Conservation (phyloP, 345 rosid genomes). For the Passiflora organensis region DNA sequence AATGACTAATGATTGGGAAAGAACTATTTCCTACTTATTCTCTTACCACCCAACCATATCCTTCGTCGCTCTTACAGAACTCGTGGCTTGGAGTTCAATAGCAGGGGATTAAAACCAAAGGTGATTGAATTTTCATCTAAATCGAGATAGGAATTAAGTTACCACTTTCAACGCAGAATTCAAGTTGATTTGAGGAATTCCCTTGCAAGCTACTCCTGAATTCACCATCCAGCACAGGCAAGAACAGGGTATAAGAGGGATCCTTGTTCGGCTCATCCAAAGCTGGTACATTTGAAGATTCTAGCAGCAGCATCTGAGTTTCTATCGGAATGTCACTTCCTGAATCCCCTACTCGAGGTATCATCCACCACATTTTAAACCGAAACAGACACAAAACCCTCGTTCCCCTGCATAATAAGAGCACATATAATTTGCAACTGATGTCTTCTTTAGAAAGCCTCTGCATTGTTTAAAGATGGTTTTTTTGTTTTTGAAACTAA, state of each 20-base stretch:
- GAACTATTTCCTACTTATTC: no score
- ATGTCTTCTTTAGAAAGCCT: no score
- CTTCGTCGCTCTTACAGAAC: not conserved
- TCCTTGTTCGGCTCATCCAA: constrained; percentile 12
- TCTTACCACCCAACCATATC: no score
- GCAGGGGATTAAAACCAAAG: no score
- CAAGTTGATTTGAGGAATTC: constrained; percentile 42
- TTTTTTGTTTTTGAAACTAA: no score
- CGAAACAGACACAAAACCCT: constrained; percentile 41
- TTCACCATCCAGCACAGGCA: constrained; percentile 46
- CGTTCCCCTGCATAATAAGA: constrained; percentile 26
- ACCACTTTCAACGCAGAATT: constrained; percentile 55
- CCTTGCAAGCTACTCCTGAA: constrained; percentile 55
- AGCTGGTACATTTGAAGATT: constrained; percentile 18
- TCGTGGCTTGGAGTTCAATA: not conserved
- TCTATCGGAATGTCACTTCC: constrained; percentile 49
- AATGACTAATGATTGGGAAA: not conserved
- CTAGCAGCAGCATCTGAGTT: constrained; percentile 60
- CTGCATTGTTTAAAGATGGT: no score
- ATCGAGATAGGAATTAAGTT: no score
- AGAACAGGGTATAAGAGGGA: constrained; percentile 33
- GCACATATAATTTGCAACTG: not conserved
- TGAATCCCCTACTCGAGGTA: constrained; percentile 48
- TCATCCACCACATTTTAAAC: constrained; percentile 53
- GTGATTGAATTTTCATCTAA: no score